A percentile compares a stretch with the other conserved stretches of the same genome.
Conservation (phyloP, 1,284 basidiomycete species). For the Vanrija pseudolonga region DNA sequence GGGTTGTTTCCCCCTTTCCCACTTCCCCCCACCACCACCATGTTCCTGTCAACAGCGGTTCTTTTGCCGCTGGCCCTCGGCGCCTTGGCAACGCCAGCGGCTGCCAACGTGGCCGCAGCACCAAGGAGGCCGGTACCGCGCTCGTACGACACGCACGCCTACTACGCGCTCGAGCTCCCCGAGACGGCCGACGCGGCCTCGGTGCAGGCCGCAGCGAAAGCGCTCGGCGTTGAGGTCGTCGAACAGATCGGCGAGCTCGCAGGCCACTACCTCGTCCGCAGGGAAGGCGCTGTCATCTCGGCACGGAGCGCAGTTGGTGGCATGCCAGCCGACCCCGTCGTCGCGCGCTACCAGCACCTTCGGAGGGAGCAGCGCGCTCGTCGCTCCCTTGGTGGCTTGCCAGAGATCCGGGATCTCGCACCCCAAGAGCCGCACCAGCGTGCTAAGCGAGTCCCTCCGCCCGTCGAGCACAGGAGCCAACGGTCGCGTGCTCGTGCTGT, state of each 20-base stretch:
- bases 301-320: slow-evolving; percentile 45
- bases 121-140: slow-evolving; percentile 11
- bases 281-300: slow-evolving; percentile 15
- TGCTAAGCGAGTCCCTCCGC: slow-evolving; percentile 10
- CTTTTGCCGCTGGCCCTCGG: background rate
- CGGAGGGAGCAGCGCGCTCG: slow-evolving; percentile 50
- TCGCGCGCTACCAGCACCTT: slow-evolving; percentile 52
- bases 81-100: background rate
- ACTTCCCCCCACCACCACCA: too few species aligned
- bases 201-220: slow-evolving; percentile 51
- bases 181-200: slow-evolving; percentile 57
- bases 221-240: slow-evolving; percentile 77
- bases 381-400: slow-evolving; percentile 55
- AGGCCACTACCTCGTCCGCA: slow-evolving; percentile 81
- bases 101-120: background rate
- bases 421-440: slow-evolving; percentile 12
- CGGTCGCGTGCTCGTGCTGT: too few species aligned
- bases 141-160: slow-evolving; percentile 73
- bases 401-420: slow-evolving; percentile 43
- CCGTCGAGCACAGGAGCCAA: background rate
- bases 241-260: slow-evolving; percentile 80
- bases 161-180: slow-evolving; percentile 52
- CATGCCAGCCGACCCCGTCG: slow-evolving; percentile 42
- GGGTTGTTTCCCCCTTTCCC: too few species aligned
- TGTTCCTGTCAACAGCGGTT: too few species aligned